Conservation (phyloP, 345 rosid species). For the Mallotus nudiflorus region DNA sequence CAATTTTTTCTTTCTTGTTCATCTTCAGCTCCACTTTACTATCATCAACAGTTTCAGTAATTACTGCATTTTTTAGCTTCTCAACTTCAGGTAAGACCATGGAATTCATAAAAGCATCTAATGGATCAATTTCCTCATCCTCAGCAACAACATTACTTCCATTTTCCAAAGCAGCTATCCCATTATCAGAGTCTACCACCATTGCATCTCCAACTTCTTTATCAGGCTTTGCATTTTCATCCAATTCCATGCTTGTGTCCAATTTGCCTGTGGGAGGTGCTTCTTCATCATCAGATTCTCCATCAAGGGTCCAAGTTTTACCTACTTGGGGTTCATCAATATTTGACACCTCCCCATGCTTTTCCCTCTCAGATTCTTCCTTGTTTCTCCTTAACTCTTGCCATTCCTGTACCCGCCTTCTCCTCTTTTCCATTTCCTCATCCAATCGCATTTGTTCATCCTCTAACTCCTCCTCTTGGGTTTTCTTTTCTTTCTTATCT, state of each 20-base stretch:
- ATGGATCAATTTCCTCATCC: constrained; percentile 89
- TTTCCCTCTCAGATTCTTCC: constrained; percentile 76
- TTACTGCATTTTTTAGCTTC: constrained; percentile 52
- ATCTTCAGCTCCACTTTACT: constrained; percentile 28
- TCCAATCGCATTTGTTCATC: constrained; percentile 80
- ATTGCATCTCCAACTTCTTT: constrained; percentile 50
- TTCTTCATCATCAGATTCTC: constrained; percentile 96
- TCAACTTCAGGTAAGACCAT: constrained; percentile 92
- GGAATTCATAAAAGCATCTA: constrained; percentile 95
- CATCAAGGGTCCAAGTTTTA: constrained; percentile 90
- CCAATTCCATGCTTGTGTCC: constrained; percentile 59
- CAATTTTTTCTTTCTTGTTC: constrained; percentile 34
- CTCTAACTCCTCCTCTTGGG: constrained; percentile 78
- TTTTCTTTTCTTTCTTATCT: constrained; percentile 55
- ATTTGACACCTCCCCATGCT: constrained; percentile 48
- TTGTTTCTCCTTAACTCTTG: constrained; percentile 86
- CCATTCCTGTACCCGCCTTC: constrained; percentile 98
- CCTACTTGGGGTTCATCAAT: constrained; percentile 57
- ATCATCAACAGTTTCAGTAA: constrained; percentile 33
- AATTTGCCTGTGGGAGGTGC: constrained; percentile 37
- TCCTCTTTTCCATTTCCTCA: constrained; percentile 83
- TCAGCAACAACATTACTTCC: constrained; percentile 39
- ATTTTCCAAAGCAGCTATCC: constrained; percentile 35
- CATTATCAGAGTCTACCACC: constrained; percentile 47
- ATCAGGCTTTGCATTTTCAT: constrained; percentile 42